Conservation (phyloP, 345 rosid genomes). For the Syzygium oleosum region DNA sequence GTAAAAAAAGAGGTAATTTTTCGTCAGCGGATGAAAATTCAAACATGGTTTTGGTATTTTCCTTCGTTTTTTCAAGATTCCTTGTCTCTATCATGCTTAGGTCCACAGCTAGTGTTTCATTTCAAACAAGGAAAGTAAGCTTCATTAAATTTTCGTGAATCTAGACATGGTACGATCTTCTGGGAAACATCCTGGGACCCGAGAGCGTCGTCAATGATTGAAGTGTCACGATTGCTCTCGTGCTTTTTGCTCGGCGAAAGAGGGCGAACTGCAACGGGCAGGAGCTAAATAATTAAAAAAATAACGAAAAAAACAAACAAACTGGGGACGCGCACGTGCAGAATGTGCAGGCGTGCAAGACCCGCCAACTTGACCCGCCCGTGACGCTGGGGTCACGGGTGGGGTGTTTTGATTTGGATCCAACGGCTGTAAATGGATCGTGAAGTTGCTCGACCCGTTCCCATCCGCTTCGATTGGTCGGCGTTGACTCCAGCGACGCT, state of each 20-base stretch:
- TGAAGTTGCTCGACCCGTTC: not conserved
- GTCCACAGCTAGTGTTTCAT: not conserved
- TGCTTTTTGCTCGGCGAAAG: too few relatives aligned
- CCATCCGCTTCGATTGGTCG: not conserved
- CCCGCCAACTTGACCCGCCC: not conserved
- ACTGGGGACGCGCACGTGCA: not conserved
- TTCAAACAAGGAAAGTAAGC: not conserved
- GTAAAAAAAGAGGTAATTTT: not conserved
- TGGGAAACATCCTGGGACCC: not conserved
- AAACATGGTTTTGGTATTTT: not conserved
- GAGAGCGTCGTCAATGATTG: not conserved
- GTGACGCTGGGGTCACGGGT: not conserved
- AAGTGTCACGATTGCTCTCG: not conserved
- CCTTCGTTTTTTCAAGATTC: not conserved
- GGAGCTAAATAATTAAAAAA: too few relatives aligned
- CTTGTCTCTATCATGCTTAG: not conserved
- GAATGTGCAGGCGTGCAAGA: not conserved
- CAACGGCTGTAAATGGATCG: not conserved
- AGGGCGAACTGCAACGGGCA: too few relatives aligned
- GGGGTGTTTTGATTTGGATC: not conserved
- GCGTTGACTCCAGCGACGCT: not conserved
- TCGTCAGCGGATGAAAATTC: not conserved
- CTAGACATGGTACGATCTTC: not conserved
- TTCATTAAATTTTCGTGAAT: not conserved
- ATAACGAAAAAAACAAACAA: too few relatives aligned